Conservation (phyloP, 2,329 filamentous ascomycete species). For the Venturia aucupariae region DNA sequence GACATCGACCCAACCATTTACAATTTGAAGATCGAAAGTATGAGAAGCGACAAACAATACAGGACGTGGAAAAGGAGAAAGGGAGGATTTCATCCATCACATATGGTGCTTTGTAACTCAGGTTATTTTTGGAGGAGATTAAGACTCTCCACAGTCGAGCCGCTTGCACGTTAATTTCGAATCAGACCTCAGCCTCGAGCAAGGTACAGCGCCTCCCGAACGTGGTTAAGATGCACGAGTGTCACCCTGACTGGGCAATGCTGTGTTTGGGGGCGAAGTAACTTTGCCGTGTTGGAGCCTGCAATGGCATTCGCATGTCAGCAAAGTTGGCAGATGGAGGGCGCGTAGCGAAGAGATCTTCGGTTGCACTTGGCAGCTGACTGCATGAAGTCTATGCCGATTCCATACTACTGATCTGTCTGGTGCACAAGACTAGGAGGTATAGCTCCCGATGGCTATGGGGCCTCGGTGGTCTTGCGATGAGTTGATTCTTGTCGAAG, state of each 20-base stretch:
- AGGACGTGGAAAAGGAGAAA: not conserved
- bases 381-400: not conserved
- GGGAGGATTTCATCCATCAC: not conserved
- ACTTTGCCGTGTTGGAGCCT: not conserved
- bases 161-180: not conserved
- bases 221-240: not conserved
- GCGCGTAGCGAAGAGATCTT: not conserved
- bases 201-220: not conserved
- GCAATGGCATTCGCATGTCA: not conserved
- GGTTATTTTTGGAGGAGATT: slow-evolving; percentile 4
- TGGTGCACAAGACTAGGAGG: not conserved
- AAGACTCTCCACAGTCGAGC: not conserved
- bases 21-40: not conserved
- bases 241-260: not conserved
- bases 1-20: no score
- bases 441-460: not conserved
- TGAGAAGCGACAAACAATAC: not conserved
- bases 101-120: not conserved
- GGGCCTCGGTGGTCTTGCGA: no score
- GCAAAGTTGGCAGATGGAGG: not conserved
- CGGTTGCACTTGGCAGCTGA: not conserved
- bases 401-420: not conserved
- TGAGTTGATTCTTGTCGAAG: no score
- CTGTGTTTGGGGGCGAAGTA: slow-evolving; percentile 1
- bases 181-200: not conserved